Conservation (phyloP, 768 basidiomycete species). For the Calocybe cyanea region DNA sequence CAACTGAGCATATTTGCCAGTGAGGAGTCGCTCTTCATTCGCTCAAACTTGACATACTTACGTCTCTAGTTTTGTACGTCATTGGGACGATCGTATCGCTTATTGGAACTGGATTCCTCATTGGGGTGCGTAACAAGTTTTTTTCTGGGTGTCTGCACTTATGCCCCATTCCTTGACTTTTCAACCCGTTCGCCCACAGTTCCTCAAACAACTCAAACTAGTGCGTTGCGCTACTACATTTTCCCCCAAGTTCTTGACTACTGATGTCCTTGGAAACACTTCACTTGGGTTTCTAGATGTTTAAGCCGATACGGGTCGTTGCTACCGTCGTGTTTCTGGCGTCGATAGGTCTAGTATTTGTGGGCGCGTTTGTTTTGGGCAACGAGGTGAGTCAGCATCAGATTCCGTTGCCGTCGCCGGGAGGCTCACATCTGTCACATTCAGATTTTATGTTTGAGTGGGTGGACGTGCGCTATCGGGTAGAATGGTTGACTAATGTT, state of each 20-base stretch:
- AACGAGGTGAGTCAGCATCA: conserved; percentile 51
- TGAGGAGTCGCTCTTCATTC: conserved; percentile 32
- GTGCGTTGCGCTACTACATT: conserved; percentile 30
- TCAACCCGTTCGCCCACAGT: too few species aligned
- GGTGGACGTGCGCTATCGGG: conserved; percentile 19
- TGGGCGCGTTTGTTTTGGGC: conserved; percentile 75
- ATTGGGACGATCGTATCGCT: conserved; percentile 81
- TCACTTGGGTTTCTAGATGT: conserved; percentile 60
- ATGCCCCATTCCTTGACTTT: too few species aligned
- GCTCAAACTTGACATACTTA: not conserved
- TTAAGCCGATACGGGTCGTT: conserved; percentile 85
- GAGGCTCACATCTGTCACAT: not conserved
- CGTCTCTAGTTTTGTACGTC: conserved; percentile 67
- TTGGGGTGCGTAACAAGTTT: conserved; percentile 59
- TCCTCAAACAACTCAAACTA: conserved; percentile 75
- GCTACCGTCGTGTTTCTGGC: conserved; percentile 77
- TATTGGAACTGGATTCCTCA: conserved; percentile 85
- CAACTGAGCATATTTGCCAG: conserved; percentile 68
- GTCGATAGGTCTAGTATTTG: conserved; percentile 78
- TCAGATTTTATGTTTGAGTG: conserved; percentile 69
- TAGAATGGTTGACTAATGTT: conserved; percentile 6
- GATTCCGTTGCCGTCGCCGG: not conserved
- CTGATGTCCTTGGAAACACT: not conserved
- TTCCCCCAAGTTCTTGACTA: too few species aligned
- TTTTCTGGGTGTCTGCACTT: not conserved